Evolutionary conservation across 306 rosid species (phyloP).

Genomic region (Gastrolobium bilobum): DNA sequence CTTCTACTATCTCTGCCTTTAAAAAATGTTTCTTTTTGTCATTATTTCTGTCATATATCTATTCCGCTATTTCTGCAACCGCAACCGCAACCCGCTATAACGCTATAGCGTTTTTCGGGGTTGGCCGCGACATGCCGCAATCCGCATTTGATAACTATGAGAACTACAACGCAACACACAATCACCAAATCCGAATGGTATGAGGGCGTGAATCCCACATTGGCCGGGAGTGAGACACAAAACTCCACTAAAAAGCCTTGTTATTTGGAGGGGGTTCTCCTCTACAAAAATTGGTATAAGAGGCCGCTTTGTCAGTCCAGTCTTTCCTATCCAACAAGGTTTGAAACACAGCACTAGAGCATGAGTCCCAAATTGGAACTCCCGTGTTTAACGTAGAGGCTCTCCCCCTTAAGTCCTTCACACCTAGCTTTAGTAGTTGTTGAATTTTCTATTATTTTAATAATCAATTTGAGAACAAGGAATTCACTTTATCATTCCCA

Average conservation of each 20-base stretch:
- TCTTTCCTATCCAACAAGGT: neutral
- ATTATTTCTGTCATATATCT: no score
- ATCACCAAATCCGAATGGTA: neutral
- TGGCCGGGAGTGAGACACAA: neutral
- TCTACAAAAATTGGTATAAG: neutral
- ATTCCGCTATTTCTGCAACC: no score
- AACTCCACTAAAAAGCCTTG: neutral
- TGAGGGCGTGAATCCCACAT: neutral
- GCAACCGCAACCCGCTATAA: no score
- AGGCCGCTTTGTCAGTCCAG: neutral
- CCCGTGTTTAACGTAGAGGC: neutral
- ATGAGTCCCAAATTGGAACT: neutral
- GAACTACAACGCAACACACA: conserved; percentile 16
- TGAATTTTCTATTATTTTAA: no score
- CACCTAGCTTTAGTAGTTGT: no score
- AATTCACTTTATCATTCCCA: neutral
- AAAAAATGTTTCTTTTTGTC: no score
- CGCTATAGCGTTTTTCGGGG: no score
- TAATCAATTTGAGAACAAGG: neutral
- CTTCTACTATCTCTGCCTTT: no score
- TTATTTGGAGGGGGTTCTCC: neutral
- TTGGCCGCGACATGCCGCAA: no score
- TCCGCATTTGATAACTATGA: no score
- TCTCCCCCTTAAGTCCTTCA: no score
- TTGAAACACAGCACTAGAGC: neutral